Percentiles rank a stretch among this genome's conserved stretches.
phyloP scores from a whole-genome alignment of 345 rosid species.

The Eucalyptus curtisii region DNA sequence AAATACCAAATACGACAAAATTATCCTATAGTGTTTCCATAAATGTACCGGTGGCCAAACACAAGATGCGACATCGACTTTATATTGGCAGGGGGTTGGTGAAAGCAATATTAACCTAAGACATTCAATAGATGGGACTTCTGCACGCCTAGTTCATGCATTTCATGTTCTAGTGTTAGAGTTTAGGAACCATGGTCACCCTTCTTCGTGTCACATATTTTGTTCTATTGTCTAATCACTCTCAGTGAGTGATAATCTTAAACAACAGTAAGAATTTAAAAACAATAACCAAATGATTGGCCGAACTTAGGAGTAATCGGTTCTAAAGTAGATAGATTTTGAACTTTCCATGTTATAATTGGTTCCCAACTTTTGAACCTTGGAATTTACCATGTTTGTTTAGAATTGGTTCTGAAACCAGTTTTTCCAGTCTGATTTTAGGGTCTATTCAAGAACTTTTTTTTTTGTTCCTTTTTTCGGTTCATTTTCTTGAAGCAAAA shows the following conservation, averaged over 20 bases:
- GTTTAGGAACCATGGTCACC: not conserved
- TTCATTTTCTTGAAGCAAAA: too few relatives aligned
- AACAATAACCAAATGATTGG: not conserved
- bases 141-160: not conserved
- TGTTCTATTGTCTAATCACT: not conserved
- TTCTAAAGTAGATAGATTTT: rapidly evolving
- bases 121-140: not conserved
- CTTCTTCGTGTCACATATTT: not conserved
- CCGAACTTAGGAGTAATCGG: not conserved
- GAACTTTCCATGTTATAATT: too few relatives aligned
- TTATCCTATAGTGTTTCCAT: not conserved
- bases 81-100: not conserved
- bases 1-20: not conserved
- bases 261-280: not conserved
- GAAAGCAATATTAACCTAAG: not conserved
- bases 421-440: too few relatives aligned
- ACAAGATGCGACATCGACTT: not conserved
- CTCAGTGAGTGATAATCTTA: not conserved
- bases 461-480: too few relatives aligned
- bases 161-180: not conserved
- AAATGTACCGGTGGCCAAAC: not conserved
- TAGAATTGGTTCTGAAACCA: too few relatives aligned
- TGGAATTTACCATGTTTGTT: too few relatives aligned
- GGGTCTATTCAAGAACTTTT: too few relatives aligned
- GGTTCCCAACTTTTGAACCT: too few relatives aligned